Conservation (phyloP, 148 eudicot species). For the Vaccinium macrocarpon region DNA sequence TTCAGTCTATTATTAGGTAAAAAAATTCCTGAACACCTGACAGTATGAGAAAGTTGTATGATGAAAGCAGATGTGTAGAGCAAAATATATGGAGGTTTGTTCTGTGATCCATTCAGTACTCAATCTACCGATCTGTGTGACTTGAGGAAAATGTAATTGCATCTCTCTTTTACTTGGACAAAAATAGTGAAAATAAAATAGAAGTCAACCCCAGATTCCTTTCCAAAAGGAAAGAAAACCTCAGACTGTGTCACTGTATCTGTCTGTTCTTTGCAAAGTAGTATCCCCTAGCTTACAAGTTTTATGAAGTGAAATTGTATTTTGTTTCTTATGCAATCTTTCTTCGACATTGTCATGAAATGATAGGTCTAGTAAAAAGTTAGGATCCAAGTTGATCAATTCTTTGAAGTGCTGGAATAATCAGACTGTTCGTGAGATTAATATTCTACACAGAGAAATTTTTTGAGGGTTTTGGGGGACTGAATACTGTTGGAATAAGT, state of each 20-base stretch:
- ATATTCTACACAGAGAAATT: not conserved
- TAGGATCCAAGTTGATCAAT: not conserved
- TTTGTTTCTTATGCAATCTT: not conserved
- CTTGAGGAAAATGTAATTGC: not conserved
- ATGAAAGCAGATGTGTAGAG: not conserved
- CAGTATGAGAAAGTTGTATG: not conserved
- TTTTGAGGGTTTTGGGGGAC: not conserved
- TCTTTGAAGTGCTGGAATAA: not conserved
- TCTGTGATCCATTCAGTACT: not conserved
- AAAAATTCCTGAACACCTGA: not conserved
- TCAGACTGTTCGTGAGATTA: not conserved
- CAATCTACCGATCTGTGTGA: not conserved
- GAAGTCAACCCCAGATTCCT: not conserved
- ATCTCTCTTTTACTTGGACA: not conserved
- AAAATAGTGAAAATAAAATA: not conserved
- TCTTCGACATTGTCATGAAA: conserved; percentile 10
- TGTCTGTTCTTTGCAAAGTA: not conserved
- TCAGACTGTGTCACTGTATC: not conserved
- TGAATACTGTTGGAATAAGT: not conserved
- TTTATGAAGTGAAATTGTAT: not conserved
- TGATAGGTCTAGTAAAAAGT: not conserved
- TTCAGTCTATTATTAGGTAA: no score
- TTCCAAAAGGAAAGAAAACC: no score
- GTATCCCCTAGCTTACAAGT: not conserved
- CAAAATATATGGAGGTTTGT: not conserved